phyloP scores from a whole-genome alignment of 352 stramenopile species.

The Phytophthora fragariae region DNA sequence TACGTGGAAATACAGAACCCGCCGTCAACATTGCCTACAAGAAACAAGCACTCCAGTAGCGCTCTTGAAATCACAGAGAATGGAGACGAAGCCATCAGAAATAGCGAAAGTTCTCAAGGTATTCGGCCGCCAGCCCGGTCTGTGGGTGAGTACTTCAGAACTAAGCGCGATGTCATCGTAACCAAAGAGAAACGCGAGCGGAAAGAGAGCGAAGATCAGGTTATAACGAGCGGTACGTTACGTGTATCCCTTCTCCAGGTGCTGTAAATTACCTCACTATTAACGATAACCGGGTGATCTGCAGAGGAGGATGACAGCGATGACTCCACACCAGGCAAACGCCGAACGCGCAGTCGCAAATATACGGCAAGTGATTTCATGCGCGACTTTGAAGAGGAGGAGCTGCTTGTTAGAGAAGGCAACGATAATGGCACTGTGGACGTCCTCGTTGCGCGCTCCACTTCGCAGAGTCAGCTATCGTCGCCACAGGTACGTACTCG shows the following conservation, averaged over 20 bases:
- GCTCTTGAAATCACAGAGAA: slow-evolving; percentile 5
- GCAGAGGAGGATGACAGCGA: slow-evolving; percentile 59
- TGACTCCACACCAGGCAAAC: slow-evolving; percentile 41
- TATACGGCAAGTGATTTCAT: slow-evolving; percentile 84
- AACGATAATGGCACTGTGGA: slow-evolving; percentile 27
- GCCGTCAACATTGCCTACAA: slow-evolving; percentile 42
- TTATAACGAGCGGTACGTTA: slow-evolving; percentile 32
- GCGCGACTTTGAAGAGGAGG: slow-evolving; percentile 82
- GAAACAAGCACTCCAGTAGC: slow-evolving; percentile 19
- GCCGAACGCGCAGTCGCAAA: slow-evolving; percentile 58
- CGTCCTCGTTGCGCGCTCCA: slow-evolving; percentile 21
- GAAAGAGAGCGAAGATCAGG: slow-evolving; percentile 21
- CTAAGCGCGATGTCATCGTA: slow-evolving; percentile 47
- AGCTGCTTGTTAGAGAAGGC: slow-evolving; percentile 45
- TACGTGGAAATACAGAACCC: slow-evolving; percentile 58
- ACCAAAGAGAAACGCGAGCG: slow-evolving; percentile 27
- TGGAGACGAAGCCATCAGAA: neutral
- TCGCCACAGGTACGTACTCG: slow-evolving; percentile 21
- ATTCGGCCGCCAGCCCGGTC: slow-evolving; percentile 28
- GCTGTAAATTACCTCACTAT: neutral
- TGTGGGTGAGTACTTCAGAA: slow-evolving; percentile 73
- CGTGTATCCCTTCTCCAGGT: neutral
- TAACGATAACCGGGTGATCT: slow-evolving; percentile 5
- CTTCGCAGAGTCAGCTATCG: slow-evolving; percentile 30
- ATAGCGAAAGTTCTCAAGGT: slow-evolving; percentile 7